Evolutionary conservation across 1,284 basidiomycete genomes (phyloP).

Genomic region (Irpex lacteus): DNA sequence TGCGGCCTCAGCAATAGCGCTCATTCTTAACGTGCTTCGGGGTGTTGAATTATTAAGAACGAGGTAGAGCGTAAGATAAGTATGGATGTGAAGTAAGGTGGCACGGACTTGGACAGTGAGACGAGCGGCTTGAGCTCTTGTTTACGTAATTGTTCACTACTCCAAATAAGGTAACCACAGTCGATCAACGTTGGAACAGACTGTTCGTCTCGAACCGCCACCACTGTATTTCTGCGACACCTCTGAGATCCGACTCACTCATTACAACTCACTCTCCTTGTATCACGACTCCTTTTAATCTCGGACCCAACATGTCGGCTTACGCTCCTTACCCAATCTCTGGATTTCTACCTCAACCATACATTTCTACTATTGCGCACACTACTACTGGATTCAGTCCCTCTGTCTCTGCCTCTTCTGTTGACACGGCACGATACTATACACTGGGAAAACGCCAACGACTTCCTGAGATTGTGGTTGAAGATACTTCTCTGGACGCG

Average conservation of each 20-base stretch:
- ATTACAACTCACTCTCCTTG: background rate
- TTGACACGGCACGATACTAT: background rate
- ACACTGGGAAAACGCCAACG: background rate
- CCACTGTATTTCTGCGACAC: background rate
- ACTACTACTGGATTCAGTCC: background rate
- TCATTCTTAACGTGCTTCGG: background rate
- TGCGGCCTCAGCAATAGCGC: slow-evolving; percentile 23
- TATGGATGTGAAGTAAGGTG: background rate
- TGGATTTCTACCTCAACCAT: background rate
- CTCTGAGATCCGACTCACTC: background rate
- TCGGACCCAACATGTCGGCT: background rate
- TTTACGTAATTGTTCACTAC: background rate
- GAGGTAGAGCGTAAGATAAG: background rate
- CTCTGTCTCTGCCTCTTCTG: background rate
- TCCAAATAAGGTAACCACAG: background rate
- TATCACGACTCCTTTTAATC: background rate
- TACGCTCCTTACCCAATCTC: background rate
- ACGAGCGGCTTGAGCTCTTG: too few relatives aligned
- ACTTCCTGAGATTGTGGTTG: background rate
- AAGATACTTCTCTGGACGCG: background rate
- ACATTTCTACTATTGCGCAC: background rate
- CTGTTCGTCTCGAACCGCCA: background rate
- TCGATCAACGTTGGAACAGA: background rate
- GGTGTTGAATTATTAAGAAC: background rate
- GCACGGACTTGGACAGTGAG: too few relatives aligned